phyloP scores from a whole-genome alignment of 1,284 basidiomycete species.

The Hemileia vastatrix region DNA sequence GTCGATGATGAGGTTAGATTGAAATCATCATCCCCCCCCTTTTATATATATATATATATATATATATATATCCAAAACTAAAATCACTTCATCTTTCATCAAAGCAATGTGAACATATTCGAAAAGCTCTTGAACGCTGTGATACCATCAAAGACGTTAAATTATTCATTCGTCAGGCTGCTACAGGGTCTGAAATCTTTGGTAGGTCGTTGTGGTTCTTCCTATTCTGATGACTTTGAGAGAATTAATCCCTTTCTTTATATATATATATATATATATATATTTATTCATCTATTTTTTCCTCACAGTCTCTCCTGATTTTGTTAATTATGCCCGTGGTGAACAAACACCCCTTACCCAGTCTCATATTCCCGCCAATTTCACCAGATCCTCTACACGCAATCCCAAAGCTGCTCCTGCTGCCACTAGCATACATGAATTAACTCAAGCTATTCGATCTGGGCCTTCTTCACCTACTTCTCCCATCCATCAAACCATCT shows the following conservation, averaged over 20 bases:
- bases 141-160: slow-evolving; percentile 33
- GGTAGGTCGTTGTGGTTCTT: not conserved
- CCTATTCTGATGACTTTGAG: not conserved
- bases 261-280: too few species aligned
- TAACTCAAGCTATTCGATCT: slow-evolving; percentile 21
- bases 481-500: not conserved
- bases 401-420: slow-evolving; percentile 17
- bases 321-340: slow-evolving; percentile 17
- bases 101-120: slow-evolving; percentile 78
- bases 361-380: slow-evolving; percentile 20
- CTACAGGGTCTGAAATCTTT: slow-evolving; percentile 52
- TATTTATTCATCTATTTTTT: too few species aligned
- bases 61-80: not conserved
- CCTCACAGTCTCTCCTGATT: slow-evolving; percentile 13
- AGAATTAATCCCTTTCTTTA: too few species aligned
- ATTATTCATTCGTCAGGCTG: slow-evolving; percentile 46
- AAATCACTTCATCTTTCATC: slow-evolving; percentile 7
- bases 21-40: slow-evolving; percentile 1
- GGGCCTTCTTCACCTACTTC: slow-evolving; percentile 17
- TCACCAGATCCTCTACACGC: slow-evolving; percentile 15
- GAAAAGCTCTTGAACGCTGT: slow-evolving; percentile 51
- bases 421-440: slow-evolving; percentile 19
- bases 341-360: slow-evolving; percentile 18
- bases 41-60: not conserved
- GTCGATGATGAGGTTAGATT: slow-evolving; percentile 73